A percentile compares a stretch with the other conserved stretches of the same genome.
Evolutionary conservation across 805 yeast species (phyloP).

Genomic region (Barnettozyma wickerhamii): DNA sequence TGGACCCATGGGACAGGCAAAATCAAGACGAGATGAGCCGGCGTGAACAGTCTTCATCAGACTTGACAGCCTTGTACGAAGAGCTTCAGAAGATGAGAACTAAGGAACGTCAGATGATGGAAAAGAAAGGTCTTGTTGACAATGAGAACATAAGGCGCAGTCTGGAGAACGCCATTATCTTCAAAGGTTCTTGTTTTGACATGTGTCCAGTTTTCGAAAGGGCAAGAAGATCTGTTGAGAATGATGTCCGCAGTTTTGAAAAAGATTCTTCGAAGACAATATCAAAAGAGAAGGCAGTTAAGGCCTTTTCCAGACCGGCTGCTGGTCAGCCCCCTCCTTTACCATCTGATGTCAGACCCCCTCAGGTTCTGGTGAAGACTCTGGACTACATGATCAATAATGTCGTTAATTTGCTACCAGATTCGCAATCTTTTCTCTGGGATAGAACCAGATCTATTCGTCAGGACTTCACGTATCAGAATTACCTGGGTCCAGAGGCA

Average conservation of each 20-base stretch:
- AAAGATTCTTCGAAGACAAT: slow-evolving; percentile 57
- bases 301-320: slow-evolving; percentile 94
- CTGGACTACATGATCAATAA: slow-evolving; percentile 67
- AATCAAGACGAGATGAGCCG: slow-evolving; percentile 61
- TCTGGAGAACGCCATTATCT: slow-evolving; percentile 81
- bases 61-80: slow-evolving; percentile 70
- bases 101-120: slow-evolving; percentile 74
- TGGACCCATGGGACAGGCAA: slow-evolving; percentile 65
- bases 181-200: slow-evolving; percentile 83
- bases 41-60: slow-evolving; percentile 48
- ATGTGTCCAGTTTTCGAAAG: slow-evolving; percentile 97
- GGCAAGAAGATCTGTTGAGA: slow-evolving; percentile 80
- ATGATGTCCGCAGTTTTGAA: slow-evolving; percentile 78
- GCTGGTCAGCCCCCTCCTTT: slow-evolving; percentile 98
- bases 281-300: slow-evolving; percentile 60
- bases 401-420: slow-evolving; percentile 65
- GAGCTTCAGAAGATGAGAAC: slow-evolving; percentile 71
- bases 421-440: slow-evolving; percentile 89
- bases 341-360: slow-evolving; percentile 97
- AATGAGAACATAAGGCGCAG: slow-evolving; percentile 78
- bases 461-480: slow-evolving; percentile 95
- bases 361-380: slow-evolving; percentile 62
- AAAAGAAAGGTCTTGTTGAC: slow-evolving; percentile 76
- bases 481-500: slow-evolving; percentile 90
- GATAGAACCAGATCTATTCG: slow-evolving; percentile 95